Percentiles rank a stretch among this genome's conserved stretches.
Conservation (phyloP, 345 rosid species). For the Firmiana major region DNA sequence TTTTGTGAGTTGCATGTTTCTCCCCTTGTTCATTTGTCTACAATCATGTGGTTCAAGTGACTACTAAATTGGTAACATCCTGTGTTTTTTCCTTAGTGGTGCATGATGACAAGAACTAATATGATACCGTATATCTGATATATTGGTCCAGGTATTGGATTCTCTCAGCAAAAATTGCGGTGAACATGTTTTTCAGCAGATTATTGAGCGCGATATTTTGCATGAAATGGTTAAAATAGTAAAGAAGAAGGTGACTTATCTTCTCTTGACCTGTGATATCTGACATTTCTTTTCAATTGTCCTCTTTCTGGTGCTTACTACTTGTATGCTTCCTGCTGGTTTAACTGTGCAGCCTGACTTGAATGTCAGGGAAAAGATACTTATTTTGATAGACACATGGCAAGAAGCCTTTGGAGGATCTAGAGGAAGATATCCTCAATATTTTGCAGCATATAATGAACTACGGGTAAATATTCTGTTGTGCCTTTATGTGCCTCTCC, state of each 20-base stretch:
- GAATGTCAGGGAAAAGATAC: slow-evolving; percentile 90
- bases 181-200: slow-evolving; percentile 77
- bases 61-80: neutral
- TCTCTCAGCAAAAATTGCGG: slow-evolving; percentile 94
- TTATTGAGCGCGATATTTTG: slow-evolving; percentile 83
- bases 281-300: slow-evolving; percentile 12
- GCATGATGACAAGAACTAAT: neutral
- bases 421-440: slow-evolving; percentile 82
- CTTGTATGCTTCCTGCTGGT: slow-evolving; percentile 1
- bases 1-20: slow-evolving; percentile 50
- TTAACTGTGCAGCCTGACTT: slow-evolving; percentile 75
- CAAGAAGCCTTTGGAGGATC: slow-evolving; percentile 81
- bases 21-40: slow-evolving; percentile 2
- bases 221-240: slow-evolving; percentile 96
- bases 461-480: slow-evolving; percentile 39
- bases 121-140: neutral
- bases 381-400: slow-evolving; percentile 53
- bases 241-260: slow-evolving; percentile 78
- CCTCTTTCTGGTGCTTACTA: neutral
- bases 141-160: slow-evolving; percentile 65
- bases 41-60: neutral
- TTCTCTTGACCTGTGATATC: neutral
- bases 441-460: slow-evolving; percentile 77
- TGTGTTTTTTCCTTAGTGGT: neutral
- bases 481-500: neutral